Evolutionary conservation across 768 basidiomycete genomes (phyloP).

Genomic region (Trametes punicea): DNA sequence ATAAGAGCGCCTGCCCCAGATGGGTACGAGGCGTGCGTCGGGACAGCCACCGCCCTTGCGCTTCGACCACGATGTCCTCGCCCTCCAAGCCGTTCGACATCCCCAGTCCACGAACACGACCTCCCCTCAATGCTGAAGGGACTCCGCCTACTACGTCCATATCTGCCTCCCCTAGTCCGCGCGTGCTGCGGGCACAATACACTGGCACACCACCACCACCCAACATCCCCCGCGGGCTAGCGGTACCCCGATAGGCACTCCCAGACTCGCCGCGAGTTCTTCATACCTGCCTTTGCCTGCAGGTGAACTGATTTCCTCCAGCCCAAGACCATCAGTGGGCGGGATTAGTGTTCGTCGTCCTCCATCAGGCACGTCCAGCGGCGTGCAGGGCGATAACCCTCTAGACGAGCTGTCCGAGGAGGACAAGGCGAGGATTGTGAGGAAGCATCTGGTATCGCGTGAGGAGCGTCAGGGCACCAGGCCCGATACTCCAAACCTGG

Average conservation of each 20-base stretch:
- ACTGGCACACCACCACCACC: slow-evolving; percentile 50
- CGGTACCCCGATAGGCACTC: slow-evolving; percentile 48
- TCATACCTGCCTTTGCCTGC: slow-evolving; percentile 13
- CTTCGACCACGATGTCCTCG: slow-evolving; percentile 21
- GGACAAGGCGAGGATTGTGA: slow-evolving; percentile 78
- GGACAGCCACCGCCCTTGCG: slow-evolving; percentile 2
- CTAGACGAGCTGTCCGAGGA: slow-evolving; percentile 70
- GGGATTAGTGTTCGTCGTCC: slow-evolving; percentile 39
- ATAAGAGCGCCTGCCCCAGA: slow-evolving; percentile 3
- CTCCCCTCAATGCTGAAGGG: not conserved
- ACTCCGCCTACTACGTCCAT: slow-evolving; percentile 30
- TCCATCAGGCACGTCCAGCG: slow-evolving; percentile 24
- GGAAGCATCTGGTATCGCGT: slow-evolving; percentile 75
- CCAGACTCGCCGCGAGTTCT: slow-evolving; percentile 20
- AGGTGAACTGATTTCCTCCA: slow-evolving; percentile 19
- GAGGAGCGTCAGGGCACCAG: slow-evolving; percentile 48
- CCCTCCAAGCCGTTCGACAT: slow-evolving; percentile 24
- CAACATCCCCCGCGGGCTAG: slow-evolving; percentile 47
- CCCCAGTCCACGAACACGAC: slow-evolving; percentile 16
- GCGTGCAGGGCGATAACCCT: slow-evolving; percentile 34
- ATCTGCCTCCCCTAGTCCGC: slow-evolving; percentile 61
- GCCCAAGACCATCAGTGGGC: slow-evolving; percentile 29
- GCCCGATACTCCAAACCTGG: slow-evolving; percentile 21
- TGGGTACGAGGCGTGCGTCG: not conserved
- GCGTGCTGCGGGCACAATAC: slow-evolving; percentile 63